A percentile compares a stretch with the other conserved stretches of the same genome.
Evolutionary conservation across 345 rosid species (phyloP).

Genomic region (Theobroma cacao): DNA sequence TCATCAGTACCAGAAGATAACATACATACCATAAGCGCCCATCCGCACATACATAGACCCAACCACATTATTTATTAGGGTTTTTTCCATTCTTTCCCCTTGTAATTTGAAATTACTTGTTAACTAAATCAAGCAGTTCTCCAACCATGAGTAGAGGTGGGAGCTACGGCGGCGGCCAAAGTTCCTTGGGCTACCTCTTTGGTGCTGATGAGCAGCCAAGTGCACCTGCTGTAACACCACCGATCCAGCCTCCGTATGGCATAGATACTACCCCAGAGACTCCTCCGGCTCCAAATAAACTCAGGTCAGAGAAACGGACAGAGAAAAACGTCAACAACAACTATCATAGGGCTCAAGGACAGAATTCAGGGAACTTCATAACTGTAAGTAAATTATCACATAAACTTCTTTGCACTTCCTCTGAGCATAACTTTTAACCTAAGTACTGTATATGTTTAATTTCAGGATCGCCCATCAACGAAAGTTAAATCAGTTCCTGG

Average conservation of each 20-base stretch:
- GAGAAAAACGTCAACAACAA: slow-evolving; percentile 12
- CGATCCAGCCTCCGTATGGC: slow-evolving; percentile 19
- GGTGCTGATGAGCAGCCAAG: slow-evolving; percentile 13
- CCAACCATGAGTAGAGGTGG: slow-evolving; percentile 19
- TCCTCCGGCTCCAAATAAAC: neutral
- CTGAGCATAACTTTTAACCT: neutral
- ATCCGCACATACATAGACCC: neutral
- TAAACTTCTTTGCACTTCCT: neutral
- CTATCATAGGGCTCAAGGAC: slow-evolving; percentile 20
- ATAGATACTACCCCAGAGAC: slow-evolving; percentile 4
- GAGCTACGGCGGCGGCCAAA: slow-evolving; percentile 20
- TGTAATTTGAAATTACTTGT: neutral
- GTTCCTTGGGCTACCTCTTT: slow-evolving; percentile 20
- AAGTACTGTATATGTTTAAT: neutral
- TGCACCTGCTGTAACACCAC: slow-evolving; percentile 7
- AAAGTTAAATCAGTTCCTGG: slow-evolving; percentile 20
- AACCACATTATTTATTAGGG: slow-evolving; percentile 7
- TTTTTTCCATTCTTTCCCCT: neutral
- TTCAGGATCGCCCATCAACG: slow-evolving; percentile 20
- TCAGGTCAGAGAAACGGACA: neutral
- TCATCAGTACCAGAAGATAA: neutral
- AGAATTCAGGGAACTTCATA: slow-evolving; percentile 19
- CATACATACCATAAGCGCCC: neutral
- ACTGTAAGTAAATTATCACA: slow-evolving; percentile 6
- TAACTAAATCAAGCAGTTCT: neutral